Percentiles rank a stretch among this genome's conserved stretches.
Evolutionary conservation across 768 basidiomycete species (phyloP).

Genomic region (Calvatia gigantea): DNA sequence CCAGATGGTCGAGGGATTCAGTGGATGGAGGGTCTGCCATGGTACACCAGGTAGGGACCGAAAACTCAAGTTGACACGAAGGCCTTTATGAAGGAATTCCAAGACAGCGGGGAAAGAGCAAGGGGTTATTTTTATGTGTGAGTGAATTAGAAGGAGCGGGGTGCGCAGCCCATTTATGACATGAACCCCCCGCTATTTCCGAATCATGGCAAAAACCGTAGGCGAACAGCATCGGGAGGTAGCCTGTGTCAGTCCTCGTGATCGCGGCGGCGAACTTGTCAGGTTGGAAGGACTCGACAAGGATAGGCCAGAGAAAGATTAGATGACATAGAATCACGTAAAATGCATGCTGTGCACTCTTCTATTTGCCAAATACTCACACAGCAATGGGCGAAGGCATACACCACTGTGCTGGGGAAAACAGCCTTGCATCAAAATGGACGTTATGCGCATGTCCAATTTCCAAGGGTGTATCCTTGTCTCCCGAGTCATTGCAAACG

Average conservation of each 20-base stretch:
- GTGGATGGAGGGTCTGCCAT: neutral
- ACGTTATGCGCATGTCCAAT: constrained; percentile 1
- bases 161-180: constrained; percentile 7
- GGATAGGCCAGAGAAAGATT: neutral
- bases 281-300: neutral
- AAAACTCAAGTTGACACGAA: neutral
- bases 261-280: neutral
- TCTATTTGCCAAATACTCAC: neutral
- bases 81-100: neutral
- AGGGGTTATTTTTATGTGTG: constrained; percentile 3
- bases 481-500: neutral
- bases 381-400: neutral
- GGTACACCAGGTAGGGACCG: constrained; percentile 1
- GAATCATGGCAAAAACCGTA: neutral
- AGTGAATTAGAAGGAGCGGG: neutral
- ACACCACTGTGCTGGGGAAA: neutral
- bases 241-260: neutral
- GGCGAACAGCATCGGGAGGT: neutral
- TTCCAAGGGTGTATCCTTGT: neutral
- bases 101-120: neutral
- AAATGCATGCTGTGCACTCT: neutral
- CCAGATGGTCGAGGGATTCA: neutral
- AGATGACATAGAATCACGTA: neutral
- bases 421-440: neutral
- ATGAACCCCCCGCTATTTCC: neutral